Base-by-base conservation (phyloP, 2,329 filamentous ascomycete genomes). In the Helotiales sp. region DNA sequence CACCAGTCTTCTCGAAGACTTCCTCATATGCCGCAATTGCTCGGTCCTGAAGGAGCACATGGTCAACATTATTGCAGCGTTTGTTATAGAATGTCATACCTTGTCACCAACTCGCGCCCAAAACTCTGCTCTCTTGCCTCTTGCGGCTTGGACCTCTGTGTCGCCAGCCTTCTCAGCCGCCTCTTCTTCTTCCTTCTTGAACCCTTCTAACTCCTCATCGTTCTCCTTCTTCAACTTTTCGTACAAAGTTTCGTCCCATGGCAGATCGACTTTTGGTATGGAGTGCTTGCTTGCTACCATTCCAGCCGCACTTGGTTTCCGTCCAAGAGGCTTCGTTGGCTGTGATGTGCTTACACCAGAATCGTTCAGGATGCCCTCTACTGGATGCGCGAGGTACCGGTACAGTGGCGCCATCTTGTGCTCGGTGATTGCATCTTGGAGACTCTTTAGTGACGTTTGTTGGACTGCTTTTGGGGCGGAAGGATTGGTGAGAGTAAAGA, bases 81-180 rank as follows among this genome's bases (percentile, higher is more conserved):
- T 4, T 12, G 27, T 13, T 13, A n/a, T 6, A n/a, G 33, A 17
- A 48, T 50, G 57, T 65, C 74, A 62, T 75, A 93, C 92, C 88
- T 98, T 98, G 78, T 99, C 95, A 67, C 93, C 93, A 63, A 98
- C 91, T 66, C 91, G 86, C 60, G 96, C 93, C 83, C 91, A 97
- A 75, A 96, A 96, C 75, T 99, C 95, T 59, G 95, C 95, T 69
- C 93, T 84, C 83, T 98, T 98, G 67, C 93, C 93, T 75, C 90
- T 86, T 65, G 93, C 95, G 55, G 91, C 90, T 76, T 93, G 87
- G 64, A 99, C 87, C 77, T 99, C 95, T 12, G 91, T 97, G 70
- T 99, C 95, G 55, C 95, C 95, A 59, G 93, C 93, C 75, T 96
- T 93, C 81, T 99, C 95, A 38, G 89, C 88, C 9, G 95, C 95